phyloP scores from a whole-genome alignment of 1,284 basidiomycete genomes.

The Malassezia equina region DNA sequence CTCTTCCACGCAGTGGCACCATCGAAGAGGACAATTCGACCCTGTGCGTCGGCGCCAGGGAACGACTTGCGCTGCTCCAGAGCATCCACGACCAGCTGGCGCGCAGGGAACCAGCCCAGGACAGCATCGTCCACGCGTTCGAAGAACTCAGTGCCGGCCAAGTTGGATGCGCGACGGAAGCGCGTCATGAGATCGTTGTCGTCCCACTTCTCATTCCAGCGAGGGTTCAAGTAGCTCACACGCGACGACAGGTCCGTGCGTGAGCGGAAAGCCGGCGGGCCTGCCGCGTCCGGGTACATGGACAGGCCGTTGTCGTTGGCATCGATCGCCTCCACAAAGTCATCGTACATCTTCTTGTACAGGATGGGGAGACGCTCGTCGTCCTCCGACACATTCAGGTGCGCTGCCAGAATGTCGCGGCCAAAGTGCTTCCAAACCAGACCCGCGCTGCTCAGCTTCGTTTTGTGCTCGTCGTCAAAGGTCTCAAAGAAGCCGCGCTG shows the following conservation, averaged over 20 bases:
- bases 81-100: slow-evolving; percentile 66
- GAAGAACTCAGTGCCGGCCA: slow-evolving; percentile 81
- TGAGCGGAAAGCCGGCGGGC: slow-evolving; percentile 37
- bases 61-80: slow-evolving; percentile 57
- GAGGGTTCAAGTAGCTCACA: slow-evolving; percentile 39
- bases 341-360: slow-evolving; percentile 80
- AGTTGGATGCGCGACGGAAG: slow-evolving; percentile 67
- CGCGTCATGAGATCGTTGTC: slow-evolving; percentile 25
- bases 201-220: slow-evolving; percentile 39
- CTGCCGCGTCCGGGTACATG: slow-evolving; percentile 28
- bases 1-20: slow-evolving; percentile 83
- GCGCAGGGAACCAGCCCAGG: slow-evolving; percentile 82
- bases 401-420: slow-evolving; percentile 67
- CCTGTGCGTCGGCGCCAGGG: slow-evolving; percentile 55
- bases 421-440: slow-evolving; percentile 76
- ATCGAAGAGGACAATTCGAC: slow-evolving; percentile 71
- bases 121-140: slow-evolving; percentile 70
- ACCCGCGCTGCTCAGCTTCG: slow-evolving; percentile 86
- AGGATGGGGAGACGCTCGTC: slow-evolving; percentile 63
- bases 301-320: slow-evolving; percentile 61
- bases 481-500: slow-evolving; percentile 84
- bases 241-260: slow-evolving; percentile 42
- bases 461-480: slow-evolving; percentile 68
- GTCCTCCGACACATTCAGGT: slow-evolving; percentile 52
- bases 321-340: slow-evolving; percentile 89